These are phyloP conservation scores for Pseudopithomyces maydicus DNA, from an alignment of 2,329 filamentous ascomycete species.

Conservation along the genomic window DNA sequence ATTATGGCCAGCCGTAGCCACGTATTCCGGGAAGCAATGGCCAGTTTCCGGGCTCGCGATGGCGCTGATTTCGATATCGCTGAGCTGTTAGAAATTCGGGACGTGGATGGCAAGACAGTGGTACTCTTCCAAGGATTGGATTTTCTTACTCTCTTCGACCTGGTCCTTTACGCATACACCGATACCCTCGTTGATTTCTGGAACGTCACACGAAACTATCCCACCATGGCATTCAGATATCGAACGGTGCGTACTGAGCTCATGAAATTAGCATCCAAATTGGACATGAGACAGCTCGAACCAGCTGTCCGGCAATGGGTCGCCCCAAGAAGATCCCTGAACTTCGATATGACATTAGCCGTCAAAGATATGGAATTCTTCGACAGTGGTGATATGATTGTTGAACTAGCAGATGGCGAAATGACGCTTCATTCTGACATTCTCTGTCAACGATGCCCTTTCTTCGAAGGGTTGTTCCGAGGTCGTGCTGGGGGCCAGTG, in stretches of 20 bases:
- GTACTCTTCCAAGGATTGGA: conserved; percentile 75
- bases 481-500: conserved; percentile 86
- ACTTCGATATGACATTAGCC: conserved; percentile 72
- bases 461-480: conserved; percentile 88
- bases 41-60: conserved; percentile 62
- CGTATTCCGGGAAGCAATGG: conserved; percentile 63
- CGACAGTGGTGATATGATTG: conserved; percentile 75
- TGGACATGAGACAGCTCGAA: conserved; percentile 76
- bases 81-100: conserved; percentile 65
- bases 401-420: conserved; percentile 76
- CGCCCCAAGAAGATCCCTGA: conserved; percentile 65
- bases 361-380: conserved; percentile 73
- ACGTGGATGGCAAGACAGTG: conserved; percentile 57
- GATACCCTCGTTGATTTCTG: conserved; percentile 84
- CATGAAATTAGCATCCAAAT: conserved; percentile 78
- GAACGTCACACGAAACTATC: conserved; percentile 73
- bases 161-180: conserved; percentile 80
- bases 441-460: conserved; percentile 83
- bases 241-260: conserved; percentile 81
- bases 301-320: conserved; percentile 77
- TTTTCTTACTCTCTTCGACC: conserved; percentile 76
- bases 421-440: conserved; percentile 77
- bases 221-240: conserved; percentile 71
- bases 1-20: conserved; percentile 76
- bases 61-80: conserved; percentile 61